Conservation (phyloP, 1,284 basidiomycete species). For the Leccinum pachyderme region DNA sequence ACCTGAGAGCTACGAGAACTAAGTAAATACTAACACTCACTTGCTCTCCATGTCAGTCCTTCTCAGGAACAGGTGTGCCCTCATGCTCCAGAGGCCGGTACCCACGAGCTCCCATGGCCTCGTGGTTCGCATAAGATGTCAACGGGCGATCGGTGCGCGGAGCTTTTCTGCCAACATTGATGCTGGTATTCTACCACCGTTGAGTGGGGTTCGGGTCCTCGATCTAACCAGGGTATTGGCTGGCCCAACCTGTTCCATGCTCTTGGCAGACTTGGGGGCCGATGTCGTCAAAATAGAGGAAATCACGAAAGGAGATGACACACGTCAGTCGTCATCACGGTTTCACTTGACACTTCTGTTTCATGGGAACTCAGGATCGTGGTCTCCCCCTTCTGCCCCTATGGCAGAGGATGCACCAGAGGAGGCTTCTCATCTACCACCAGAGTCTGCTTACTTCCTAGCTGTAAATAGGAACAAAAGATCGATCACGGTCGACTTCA, state of each 20-base stretch:
- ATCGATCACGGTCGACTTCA: constrained; percentile 88
- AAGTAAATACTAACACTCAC: background rate
- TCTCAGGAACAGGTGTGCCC: background rate
- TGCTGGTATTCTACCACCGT: constrained; percentile 68
- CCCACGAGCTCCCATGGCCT: background rate
- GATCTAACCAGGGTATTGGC: constrained; percentile 89
- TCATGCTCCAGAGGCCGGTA: background rate
- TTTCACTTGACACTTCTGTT: constrained; percentile 12
- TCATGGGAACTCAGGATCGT: constrained; percentile 53
- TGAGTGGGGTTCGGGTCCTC: constrained; percentile 77
- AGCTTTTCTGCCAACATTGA: constrained; percentile 14
- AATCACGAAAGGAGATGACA: constrained; percentile 84
- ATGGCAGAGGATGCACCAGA: constrained; percentile 46
- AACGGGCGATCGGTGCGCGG: constrained; percentile 8
- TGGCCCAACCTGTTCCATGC: constrained; percentile 88
- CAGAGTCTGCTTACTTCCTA: constrained; percentile 93
- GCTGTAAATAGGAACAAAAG: constrained; percentile 88
- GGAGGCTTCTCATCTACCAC: constrained; percentile 68
- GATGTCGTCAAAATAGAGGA: constrained; percentile 93
- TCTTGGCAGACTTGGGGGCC: constrained; percentile 84
- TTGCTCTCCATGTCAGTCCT: background rate
- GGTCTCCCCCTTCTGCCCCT: constrained; percentile 79
- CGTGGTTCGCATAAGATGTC: background rate
- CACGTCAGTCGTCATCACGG: constrained; percentile 50
- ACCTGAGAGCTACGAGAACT: background rate